Base-by-base conservation (phyloP, 441 rosid genomes). In the Jatropha multifida region DNA sequence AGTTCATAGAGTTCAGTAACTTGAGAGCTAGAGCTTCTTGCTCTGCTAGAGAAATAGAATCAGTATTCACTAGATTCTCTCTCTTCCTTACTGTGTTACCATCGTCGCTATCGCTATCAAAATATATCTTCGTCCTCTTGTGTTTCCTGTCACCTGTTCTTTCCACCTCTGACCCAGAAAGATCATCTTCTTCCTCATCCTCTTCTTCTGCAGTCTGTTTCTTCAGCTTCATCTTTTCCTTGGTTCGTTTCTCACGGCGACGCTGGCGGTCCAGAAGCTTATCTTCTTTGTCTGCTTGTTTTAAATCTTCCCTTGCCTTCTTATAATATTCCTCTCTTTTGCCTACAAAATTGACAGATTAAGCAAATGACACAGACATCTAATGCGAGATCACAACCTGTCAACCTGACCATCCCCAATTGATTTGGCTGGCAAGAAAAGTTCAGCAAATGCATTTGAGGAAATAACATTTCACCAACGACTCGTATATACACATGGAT, bases 1-100 rank as follows among this genome's bases (percentile, higher is more conserved):
- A 81, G 56, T 86, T 83, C 87, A 89, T 86, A 10, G 90, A 83
- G 69, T 78, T 82, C 62, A 93, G 81, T 73, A 93, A 74, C 81
- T 86, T 88, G 56, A 92, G 94, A 64, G 93, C 97, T 76, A 88
- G 78, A 75, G 87, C 91, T 85, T 93, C 96, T 81, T 91, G 97
- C 48, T 91, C 94, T 55, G 85, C 89, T 38, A 89, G 11, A 58
- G 95, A 84, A 49, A 87, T 46, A 4, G 94, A 63, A 74, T 89
- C 88, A 23, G 81, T 76, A 12, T 79, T 71, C 71, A 83, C 78
- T 3, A 61, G 72, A 12, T 73, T 74, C 42, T 76, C 55, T 52
- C 46, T 67, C 37, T 67, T 64, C 48, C 26, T 40, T 66, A 51
- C 10, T 26, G 66, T 20, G 56, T 75, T 84, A 26, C 78, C 83